Evolutionary conservation across 106 monocot species (phyloP).

Genomic region (Dactylorhiza incarnata): DNA sequence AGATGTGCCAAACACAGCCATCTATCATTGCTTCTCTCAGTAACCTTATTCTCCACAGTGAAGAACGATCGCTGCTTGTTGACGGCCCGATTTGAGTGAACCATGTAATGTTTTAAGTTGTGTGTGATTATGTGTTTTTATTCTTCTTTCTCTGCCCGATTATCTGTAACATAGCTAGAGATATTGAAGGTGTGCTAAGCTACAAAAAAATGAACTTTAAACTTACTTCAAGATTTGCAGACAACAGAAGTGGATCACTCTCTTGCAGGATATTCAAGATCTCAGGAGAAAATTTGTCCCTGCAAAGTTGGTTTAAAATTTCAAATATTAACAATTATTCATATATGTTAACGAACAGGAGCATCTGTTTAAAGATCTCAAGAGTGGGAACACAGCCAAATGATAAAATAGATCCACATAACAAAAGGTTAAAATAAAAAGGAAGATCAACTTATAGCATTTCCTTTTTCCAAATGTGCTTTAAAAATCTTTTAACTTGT

Average conservation of each 20-base stretch:
- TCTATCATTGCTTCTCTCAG: too few relatives aligned
- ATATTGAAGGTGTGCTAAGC: background rate
- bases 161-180: background rate
- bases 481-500: conserved; percentile 26
- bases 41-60: too few relatives aligned
- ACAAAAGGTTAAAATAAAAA: background rate
- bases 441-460: conserved; percentile 26
- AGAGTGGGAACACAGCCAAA: background rate
- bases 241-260: conserved; percentile 40
- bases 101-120: too few relatives aligned
- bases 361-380: background rate
- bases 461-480: conserved; percentile 17
- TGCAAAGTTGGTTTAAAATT: conserved; percentile 15
- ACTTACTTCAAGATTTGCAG: conserved; percentile 51
- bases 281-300: conserved; percentile 36
- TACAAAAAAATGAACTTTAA: conserved; percentile 1
- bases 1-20: too few relatives aligned
- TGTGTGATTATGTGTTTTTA: too few relatives aligned
- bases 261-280: conserved; percentile 39
- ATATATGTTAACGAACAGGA: background rate
- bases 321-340: background rate
- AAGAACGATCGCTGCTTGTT: too few relatives aligned
- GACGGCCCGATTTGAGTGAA: too few relatives aligned
- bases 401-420: background rate
- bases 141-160: too few relatives aligned